Evolutionary conservation across 2,329 filamentous ascomycete species (phyloP).

Genomic region (Fusarium proliferatum): DNA sequence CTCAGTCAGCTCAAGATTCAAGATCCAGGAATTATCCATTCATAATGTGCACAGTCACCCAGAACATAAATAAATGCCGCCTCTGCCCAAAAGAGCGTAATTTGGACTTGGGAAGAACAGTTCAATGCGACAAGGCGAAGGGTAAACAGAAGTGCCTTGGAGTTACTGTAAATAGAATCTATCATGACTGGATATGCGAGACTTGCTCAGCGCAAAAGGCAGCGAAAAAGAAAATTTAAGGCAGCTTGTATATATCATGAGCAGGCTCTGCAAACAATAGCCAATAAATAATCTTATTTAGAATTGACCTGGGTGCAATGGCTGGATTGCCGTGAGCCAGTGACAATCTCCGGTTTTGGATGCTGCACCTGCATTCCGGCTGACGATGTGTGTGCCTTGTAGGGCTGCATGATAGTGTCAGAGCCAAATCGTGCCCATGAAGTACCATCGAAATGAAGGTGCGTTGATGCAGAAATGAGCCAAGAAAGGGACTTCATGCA

Average conservation of each 20-base stretch:
- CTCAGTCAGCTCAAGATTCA: too few species aligned
- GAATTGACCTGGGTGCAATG: neutral
- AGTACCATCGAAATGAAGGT: too few species aligned
- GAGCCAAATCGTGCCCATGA: fast-evolving
- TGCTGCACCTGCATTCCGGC: neutral
- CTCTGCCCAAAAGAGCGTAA: neutral
- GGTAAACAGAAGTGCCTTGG: neutral
- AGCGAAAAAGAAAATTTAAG: neutral
- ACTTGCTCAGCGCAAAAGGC: neutral
- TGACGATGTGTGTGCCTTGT: neutral
- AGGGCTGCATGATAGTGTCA: neutral
- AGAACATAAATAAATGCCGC: neutral
- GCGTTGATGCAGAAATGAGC: too few species aligned
- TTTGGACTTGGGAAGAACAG: neutral
- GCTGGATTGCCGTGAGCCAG: too few species aligned
- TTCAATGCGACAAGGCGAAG: neutral
- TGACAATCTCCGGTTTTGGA: neutral
- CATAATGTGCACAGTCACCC: neutral
- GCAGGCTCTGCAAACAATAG: neutral
- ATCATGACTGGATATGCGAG: neutral
- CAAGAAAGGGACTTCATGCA: neutral
- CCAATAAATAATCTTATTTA: fast-evolving
- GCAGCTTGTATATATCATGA: fast-evolving
- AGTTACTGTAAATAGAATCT: neutral
- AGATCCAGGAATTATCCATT: fast-evolving